These are phyloP conservation scores for Prototheca wickerhamii DNA, from an alignment of 163 green algal genomes.

Conservation along the genomic window DNA sequence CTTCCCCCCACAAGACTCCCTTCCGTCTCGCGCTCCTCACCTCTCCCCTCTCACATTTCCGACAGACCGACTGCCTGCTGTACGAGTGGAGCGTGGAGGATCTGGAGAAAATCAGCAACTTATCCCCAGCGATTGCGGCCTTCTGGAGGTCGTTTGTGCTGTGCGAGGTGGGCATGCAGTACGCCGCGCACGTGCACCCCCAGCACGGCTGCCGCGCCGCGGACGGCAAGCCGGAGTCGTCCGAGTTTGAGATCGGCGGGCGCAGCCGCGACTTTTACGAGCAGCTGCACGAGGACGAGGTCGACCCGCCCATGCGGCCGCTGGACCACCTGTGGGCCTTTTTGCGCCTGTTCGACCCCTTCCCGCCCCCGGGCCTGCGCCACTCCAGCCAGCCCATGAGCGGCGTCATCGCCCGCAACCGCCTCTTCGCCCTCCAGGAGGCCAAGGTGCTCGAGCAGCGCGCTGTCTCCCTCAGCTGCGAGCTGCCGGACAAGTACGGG, in stretches of 20 bases:
- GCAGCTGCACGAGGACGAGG: not conserved
- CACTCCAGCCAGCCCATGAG: not conserved
- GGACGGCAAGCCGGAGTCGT: not conserved
- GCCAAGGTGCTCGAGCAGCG: not conserved
- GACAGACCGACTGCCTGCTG: constrained; percentile 1
- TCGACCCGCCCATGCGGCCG: not conserved
- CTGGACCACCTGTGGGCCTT: not conserved
- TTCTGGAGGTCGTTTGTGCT: constrained; percentile 1
- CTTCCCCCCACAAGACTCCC: too few species aligned
- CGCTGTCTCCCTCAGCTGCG: not conserved
- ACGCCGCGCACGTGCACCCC: not conserved
- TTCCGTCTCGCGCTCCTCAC: not conserved
- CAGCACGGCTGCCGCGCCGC: not conserved
- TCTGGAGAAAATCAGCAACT: not conserved
- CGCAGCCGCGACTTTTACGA: not conserved
- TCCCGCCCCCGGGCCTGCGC: not conserved
- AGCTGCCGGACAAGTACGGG: too few species aligned
- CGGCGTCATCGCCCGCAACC: not conserved
- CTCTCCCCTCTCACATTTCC: not conserved
- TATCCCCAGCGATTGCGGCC: not conserved
- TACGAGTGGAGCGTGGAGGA: not conserved
- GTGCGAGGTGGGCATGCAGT: not conserved
- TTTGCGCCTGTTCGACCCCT: not conserved
- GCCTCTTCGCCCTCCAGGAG: not conserved
- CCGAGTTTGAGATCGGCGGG: not conserved